phyloP scores from a whole-genome alignment of 139 green algal genomes.

The Parachlorella kessleri region DNA sequence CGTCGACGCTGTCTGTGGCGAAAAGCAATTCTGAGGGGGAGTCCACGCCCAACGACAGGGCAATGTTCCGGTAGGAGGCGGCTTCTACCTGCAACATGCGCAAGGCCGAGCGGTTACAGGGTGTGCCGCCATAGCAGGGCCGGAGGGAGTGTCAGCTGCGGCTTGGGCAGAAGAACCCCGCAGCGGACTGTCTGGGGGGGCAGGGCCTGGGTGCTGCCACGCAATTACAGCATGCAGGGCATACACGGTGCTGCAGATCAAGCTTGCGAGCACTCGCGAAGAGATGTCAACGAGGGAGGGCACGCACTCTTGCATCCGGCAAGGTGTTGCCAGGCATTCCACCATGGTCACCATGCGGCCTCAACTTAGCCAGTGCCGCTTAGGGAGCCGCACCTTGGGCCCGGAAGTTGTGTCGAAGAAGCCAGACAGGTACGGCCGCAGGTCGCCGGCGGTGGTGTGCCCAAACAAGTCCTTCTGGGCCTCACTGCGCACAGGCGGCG shows the following conservation, averaged over 20 bases:
- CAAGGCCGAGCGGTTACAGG: too few species aligned
- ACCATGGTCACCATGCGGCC: background rate
- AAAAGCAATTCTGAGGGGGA: constrained; percentile 78
- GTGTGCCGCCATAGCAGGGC: too few species aligned
- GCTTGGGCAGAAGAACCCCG: too few species aligned
- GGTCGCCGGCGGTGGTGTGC: constrained; percentile 74
- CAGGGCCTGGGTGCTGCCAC: too few species aligned
- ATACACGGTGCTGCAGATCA: too few species aligned
- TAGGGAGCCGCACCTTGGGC: constrained; percentile 51
- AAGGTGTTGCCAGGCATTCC: too few species aligned
- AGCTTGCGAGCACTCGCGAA: too few species aligned
- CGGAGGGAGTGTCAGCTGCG: too few species aligned
- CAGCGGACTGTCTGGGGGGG: too few species aligned
- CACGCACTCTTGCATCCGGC: too few species aligned
- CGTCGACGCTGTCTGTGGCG: constrained; percentile 82
- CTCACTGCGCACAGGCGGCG: constrained; percentile 11
- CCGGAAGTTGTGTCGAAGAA: constrained; percentile 96
- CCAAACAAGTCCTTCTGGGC: constrained; percentile 71
- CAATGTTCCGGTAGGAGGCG: constrained; percentile 84
- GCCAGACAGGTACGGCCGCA: constrained; percentile 84
- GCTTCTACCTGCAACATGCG: constrained; percentile 51
- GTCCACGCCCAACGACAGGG: constrained; percentile 76
- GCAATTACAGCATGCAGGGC: too few species aligned
- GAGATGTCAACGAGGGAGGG: too few species aligned
- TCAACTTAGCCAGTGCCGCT: background rate